These are phyloP conservation scores for Penicillium manginii DNA, from an alignment of 495 filamentous ascomycete species.

Conservation along the genomic window DNA sequence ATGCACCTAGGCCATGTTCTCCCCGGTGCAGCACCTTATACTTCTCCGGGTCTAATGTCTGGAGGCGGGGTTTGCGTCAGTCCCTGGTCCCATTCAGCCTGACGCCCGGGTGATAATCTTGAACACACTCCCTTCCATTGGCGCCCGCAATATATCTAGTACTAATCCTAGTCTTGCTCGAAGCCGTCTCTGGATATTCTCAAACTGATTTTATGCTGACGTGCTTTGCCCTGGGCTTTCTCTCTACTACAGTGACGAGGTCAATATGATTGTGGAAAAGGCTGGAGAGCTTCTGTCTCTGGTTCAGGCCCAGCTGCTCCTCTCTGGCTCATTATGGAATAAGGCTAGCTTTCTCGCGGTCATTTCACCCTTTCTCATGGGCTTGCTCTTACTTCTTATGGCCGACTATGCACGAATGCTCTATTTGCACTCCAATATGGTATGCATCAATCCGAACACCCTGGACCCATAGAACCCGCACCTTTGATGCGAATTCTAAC, in stretches of 20 bases:
- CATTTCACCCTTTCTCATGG: not conserved
- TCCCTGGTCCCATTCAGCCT: too few relatives aligned
- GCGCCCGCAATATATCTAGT: too few relatives aligned
- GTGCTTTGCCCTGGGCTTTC: too few relatives aligned
- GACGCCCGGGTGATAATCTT: too few relatives aligned
- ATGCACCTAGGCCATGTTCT: too few relatives aligned
- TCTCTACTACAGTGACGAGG: not conserved
- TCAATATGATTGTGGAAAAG: constrained; percentile 18
- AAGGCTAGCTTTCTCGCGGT: not conserved
- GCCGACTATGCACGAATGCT: constrained; percentile 20
- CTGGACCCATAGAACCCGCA: not conserved
- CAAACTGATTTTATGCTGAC: too few relatives aligned
- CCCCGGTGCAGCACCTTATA: too few relatives aligned
- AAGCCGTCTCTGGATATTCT: too few relatives aligned
- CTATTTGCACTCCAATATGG: constrained; percentile 21
- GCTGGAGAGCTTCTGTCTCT: constrained; percentile 14
- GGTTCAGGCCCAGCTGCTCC: not conserved
- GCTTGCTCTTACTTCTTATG: not conserved
- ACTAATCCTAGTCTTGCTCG: too few relatives aligned
- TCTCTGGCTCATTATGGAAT: not conserved
- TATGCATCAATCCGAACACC: not conserved
- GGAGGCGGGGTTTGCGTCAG: too few relatives aligned
- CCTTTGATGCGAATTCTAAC: not conserved
- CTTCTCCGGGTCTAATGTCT: too few relatives aligned
- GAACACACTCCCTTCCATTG: too few relatives aligned